Evolutionary conservation across 108 stramenopile species (phyloP).

Genomic region (Discostella pseudostelligera): DNA sequence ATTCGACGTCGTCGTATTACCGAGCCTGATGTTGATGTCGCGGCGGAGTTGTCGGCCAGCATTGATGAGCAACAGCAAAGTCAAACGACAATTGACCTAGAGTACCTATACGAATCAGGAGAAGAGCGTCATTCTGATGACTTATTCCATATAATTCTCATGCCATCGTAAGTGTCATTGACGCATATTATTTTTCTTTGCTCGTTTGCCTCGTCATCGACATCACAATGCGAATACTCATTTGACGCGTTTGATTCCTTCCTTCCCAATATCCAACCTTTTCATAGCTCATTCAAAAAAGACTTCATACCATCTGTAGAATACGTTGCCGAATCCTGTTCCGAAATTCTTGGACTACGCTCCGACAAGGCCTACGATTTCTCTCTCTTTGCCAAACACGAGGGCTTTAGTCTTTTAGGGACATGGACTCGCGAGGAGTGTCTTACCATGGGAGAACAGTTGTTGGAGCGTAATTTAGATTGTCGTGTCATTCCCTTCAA

Average conservation of each 20-base stretch:
- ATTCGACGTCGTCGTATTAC: not conserved
- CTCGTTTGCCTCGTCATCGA: not conserved
- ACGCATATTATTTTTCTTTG: not conserved
- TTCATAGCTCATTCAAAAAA: slow-evolving; percentile 26
- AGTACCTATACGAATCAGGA: slow-evolving; percentile 29
- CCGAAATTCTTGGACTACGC: slow-evolving; percentile 14
- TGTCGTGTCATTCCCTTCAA: slow-evolving; percentile 29
- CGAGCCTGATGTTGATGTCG: slow-evolving; percentile 4
- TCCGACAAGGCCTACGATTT: slow-evolving; percentile 22
- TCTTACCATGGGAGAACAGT: slow-evolving; percentile 17
- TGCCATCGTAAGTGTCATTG: slow-evolving; percentile 41
- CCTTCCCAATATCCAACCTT: not conserved
- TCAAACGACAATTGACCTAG: slow-evolving; percentile 5
- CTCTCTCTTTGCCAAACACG: slow-evolving; percentile 36
- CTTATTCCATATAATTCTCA: slow-evolving; percentile 37
- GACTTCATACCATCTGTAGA: slow-evolving; percentile 14
- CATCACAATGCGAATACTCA: not conserved
- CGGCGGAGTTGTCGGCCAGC: not conserved
- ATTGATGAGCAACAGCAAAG: not conserved
- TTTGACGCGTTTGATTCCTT: not conserved
- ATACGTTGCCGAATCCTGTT: slow-evolving; percentile 21
- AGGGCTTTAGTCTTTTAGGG: slow-evolving; percentile 28
- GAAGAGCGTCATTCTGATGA: slow-evolving; percentile 25
- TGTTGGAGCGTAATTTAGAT: slow-evolving; percentile 21
- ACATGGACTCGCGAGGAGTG: slow-evolving; percentile 41